Evolutionary conservation across 106 monocot species (phyloP).

Genomic region (Gastrodia elata): DNA sequence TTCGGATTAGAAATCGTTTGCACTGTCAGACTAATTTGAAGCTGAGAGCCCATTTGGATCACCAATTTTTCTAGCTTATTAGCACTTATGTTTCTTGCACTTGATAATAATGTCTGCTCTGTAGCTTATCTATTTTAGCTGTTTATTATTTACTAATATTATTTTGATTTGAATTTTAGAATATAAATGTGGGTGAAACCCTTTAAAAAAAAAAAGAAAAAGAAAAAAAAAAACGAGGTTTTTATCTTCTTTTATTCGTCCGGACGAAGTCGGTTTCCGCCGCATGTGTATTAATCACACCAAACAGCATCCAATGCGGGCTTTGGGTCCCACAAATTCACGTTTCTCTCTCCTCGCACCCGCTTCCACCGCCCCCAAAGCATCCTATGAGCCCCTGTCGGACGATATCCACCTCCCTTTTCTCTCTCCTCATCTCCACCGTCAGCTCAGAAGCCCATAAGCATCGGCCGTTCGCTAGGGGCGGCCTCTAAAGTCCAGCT

Average conservation of each 20-base stretch:
- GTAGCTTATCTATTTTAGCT: too few relatives aligned
- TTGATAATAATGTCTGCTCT: too few relatives aligned
- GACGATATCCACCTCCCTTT: neutral
- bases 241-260: neutral
- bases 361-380: neutral
- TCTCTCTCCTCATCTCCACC: constrained; percentile 1
- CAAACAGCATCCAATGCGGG: constrained; percentile 6
- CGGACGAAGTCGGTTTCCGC: constrained; percentile 5
- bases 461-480: neutral
- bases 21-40: too few relatives aligned
- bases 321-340: neutral
- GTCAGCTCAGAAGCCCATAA: neutral
- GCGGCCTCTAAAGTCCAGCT: neutral
- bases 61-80: too few relatives aligned
- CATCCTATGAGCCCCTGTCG: neutral
- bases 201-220: too few relatives aligned
- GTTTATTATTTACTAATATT: neutral
- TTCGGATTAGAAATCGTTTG: too few relatives aligned
- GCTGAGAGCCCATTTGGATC: too few relatives aligned
- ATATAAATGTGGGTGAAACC: too few relatives aligned
- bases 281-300: neutral
- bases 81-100: too few relatives aligned
- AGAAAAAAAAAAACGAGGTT: too few relatives aligned
- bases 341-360: neutral
- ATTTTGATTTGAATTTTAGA: too few relatives aligned